Percentiles rank a stretch among this genome's conserved stretches.
These are phyloP conservation scores for Neopestalotiopsis clavispora DNA, from an alignment of 2,329 filamentous ascomycete species.

Conservation along the genomic window DNA sequence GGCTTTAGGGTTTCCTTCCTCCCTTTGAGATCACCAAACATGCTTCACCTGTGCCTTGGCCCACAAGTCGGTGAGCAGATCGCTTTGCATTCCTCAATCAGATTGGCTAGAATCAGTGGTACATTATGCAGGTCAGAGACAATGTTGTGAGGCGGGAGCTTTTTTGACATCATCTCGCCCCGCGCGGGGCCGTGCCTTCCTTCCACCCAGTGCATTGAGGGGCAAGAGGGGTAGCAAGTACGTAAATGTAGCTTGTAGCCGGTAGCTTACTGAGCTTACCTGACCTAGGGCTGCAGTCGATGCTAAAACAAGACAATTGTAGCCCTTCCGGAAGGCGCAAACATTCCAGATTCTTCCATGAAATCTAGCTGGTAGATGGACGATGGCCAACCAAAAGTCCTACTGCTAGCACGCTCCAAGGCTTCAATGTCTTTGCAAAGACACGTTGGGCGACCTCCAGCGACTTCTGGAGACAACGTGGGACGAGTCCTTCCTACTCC, in stretches of 20 bases:
- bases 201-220: not conserved
- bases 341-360: not conserved
- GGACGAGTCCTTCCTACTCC: no score
- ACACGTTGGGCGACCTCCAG: no score
- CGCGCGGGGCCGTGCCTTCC: not conserved
- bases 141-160: not conserved
- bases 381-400: not conserved
- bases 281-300: not conserved
- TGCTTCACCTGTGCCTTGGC: not conserved
- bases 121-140: not conserved
- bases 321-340: not conserved
- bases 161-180: conserved; percentile 1
- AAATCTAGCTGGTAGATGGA: not conserved
- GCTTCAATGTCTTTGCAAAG: not conserved
- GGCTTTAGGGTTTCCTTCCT: not conserved
- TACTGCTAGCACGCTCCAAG: not conserved
- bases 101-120: not conserved
- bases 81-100: not conserved
- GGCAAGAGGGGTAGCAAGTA: not conserved
- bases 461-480: no score
- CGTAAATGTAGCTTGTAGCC: not conserved
- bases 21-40: not conserved
- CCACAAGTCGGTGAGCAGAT: not conserved
- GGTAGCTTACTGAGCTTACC: no score
- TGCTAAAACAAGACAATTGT: not conserved